phyloP scores from a whole-genome alignment of 345 rosid genomes.

The Melastoma malabathricum region DNA sequence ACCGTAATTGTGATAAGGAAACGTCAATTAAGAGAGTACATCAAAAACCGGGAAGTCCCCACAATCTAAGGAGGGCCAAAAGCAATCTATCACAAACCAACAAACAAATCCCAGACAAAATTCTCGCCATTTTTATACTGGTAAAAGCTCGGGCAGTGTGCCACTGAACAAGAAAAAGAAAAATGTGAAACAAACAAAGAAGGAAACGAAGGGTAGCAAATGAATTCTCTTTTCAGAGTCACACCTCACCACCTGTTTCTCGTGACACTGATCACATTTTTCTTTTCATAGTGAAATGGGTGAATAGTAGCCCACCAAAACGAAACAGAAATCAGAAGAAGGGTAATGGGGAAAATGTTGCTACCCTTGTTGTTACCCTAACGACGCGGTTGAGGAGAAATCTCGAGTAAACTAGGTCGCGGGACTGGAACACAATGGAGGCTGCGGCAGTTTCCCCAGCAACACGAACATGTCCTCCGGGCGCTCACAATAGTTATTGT shows the following conservation, averaged over 20 bases:
- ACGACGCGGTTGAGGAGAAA: constrained; percentile 58
- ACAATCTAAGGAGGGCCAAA: no score
- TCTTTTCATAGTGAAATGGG: no score
- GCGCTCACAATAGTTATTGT: constrained; percentile 71
- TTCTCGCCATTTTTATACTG: neutral
- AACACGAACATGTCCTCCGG: constrained; percentile 97
- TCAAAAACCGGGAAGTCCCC: no score
- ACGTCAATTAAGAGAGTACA: no score
- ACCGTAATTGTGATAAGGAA: no score
- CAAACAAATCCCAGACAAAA: no score
- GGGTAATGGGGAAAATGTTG: no score
- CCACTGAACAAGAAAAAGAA: neutral
- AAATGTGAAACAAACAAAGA: neutral
- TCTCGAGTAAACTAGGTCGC: constrained; percentile 71
- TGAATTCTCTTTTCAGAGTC: neutral
- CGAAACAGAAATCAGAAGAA: no score
- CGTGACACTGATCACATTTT: neutral
- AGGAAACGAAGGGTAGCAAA: no score
- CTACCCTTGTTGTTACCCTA: constrained; percentile 44
- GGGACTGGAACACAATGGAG: constrained; percentile 76
- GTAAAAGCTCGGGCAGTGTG: constrained; percentile 10
- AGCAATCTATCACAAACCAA: no score
- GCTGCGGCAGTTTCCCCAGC: constrained; percentile 98
- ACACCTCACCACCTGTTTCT: constrained; percentile 4
- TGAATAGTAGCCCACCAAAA: no score